These are phyloP conservation scores for Colletotrichum spaethianum DNA, from an alignment of 2,329 filamentous ascomycete genomes.

Conservation along the genomic window DNA sequence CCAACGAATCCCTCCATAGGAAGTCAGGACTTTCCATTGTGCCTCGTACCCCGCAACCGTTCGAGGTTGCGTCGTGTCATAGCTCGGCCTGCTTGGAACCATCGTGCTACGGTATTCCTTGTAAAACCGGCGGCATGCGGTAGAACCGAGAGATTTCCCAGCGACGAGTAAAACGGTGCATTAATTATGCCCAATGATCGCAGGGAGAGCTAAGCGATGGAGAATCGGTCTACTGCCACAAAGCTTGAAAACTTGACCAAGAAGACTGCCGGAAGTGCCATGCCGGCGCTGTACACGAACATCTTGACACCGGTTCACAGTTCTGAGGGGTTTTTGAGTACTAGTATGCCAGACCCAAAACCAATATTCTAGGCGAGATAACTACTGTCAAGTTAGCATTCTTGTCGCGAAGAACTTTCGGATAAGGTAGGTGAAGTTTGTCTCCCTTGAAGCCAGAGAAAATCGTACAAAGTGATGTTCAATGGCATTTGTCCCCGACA, in stretches of 20 bases:
- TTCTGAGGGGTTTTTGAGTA: neutral
- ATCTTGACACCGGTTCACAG: neutral
- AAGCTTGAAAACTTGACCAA: neutral
- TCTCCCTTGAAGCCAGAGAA: neutral
- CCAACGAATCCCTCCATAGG: neutral
- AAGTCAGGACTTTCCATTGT: neutral
- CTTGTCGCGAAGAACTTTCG: neutral
- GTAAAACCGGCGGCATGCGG: neutral
- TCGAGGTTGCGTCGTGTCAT: constrained; percentile 1
- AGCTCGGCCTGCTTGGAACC: neutral
- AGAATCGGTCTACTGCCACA: neutral
- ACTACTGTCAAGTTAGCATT: neutral
- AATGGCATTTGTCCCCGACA: neutral
- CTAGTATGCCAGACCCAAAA: neutral
- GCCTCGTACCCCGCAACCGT: neutral
- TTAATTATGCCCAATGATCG: neutral
- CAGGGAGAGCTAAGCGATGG: neutral
- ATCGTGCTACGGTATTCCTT: neutral
- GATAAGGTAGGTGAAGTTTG: neutral
- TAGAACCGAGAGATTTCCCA: neutral
- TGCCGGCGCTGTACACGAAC: neutral
- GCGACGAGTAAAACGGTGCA: neutral
- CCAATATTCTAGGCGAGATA: neutral
- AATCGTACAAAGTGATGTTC: neutral
- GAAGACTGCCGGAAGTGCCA: neutral